Evolutionary conservation across 768 basidiomycete species (phyloP), one percentile per base, ranked within the genome.

Genomic region (Chiua virens): DNA sequence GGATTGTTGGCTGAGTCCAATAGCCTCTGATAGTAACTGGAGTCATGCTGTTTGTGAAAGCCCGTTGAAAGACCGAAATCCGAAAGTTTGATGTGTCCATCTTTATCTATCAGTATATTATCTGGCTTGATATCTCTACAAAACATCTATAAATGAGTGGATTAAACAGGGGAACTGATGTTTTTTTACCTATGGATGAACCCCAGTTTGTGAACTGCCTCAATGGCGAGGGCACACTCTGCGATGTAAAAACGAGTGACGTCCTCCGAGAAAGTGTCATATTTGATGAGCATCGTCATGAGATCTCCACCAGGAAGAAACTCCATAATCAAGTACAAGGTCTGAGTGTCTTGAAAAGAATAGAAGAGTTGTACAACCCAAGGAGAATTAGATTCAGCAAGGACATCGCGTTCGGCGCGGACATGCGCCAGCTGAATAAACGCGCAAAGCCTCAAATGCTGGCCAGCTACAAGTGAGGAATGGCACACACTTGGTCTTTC

Each of bases 231-330:
- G 44, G 96, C 89, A 71, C 94, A 98, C 73, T 99, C 88, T n/a
- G 97, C 97, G 64, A 99, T 92, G 71, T 99, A 98, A 71, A 98
- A 98, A 46, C 96, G 82, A 49, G 93, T 93, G 14, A 98, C 96
- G 61, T 98, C 97, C 72, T 98, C 96, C 0, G 91, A 91, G 72
- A 98, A 98, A 0, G 95, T 97, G 67, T 98, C 97, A 72, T 98
- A 98, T 72, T 98, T 98, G 79, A 98, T 98, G 51, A 98, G 78
- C 96, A 98, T 98, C 5, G 95, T 97, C 97, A 99, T 98, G 54
- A 98, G 77, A 68, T 99, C 97, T 28, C 97, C 97, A 41, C 97
- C 97, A 49, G 96, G 95, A 41, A 99, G 78, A 71, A 96, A 99
- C 73, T 98, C 97, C 97, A 98, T 98, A 75, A 98, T 89, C 48